Base-by-base conservation (phyloP, 371 early-diverging fungal species). In the Syncephalastrum sp. region DNA sequence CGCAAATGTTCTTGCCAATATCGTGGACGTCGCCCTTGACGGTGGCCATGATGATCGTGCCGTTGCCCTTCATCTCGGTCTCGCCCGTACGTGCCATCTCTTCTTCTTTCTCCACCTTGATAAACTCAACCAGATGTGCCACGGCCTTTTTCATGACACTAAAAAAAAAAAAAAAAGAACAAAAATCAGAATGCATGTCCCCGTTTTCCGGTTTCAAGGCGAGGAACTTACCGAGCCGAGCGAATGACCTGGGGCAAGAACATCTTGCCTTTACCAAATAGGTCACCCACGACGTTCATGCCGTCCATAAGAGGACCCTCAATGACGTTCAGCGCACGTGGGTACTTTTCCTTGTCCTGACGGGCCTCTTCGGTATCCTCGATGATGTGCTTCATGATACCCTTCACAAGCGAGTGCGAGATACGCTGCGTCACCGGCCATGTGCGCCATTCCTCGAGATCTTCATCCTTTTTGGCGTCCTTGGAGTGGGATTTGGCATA, bases 221-320 rank as follows among this genome's bases (percentile, higher is more conserved):
- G 16, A 17, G 8, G 25, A 5, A 50, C 57, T 63, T 70, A 75
- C 76, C 77, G 90, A 47, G 96, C 96, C 55, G 91, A 91, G 73
- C 94, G 94, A 76, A 96, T 96, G 53, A 96, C 96, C 66, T 96
- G 96, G 8, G 96, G 96, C 81, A 96, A 86, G 70, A 96, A 96
- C 96, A 96, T 96, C 70, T 95, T 94, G 41, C 95, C 93, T 23
- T 73, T 79, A 42, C 96, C 95, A 75, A 96, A 96, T 46, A 95
- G 77, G 67, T 96, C 92, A 58, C 96, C 96, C 5, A 96, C 96
- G 46, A 88, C 80, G 56, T 83, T 85, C 96, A 96, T 96, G 54
- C 96, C 96, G 53, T 73, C 77, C 96, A 96, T 96, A 45, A 96
- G 81, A 16, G 96, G 96, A 5, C 95, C 95, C 68, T 96, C 96